Conservation (phyloP, 805 yeast species). For the Ogataea nitratoaversa region DNA sequence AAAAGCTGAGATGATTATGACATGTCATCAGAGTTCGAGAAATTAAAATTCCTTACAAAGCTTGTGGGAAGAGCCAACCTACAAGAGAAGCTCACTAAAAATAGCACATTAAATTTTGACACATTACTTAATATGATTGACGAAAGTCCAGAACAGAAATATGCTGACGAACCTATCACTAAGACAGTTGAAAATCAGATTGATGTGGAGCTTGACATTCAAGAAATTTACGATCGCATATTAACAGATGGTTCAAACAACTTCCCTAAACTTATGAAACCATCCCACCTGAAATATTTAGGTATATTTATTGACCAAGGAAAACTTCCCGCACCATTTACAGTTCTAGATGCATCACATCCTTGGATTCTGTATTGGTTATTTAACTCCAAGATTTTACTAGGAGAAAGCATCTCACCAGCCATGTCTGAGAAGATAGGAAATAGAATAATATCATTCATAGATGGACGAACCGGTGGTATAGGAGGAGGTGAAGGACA, state of each 20-base stretch:
- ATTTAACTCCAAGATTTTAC: conserved; percentile 45
- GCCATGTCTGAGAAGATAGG: conserved; percentile 22
- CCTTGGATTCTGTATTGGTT: conserved; percentile 92
- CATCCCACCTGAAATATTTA: conserved; percentile 42
- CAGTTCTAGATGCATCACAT: conserved; percentile 78
- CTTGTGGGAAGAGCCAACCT: neutral
- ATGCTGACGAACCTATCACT: conserved; percentile 23
- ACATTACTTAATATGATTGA: conserved; percentile 23
- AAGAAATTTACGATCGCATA: conserved; percentile 28
- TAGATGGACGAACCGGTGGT: conserved; percentile 48
- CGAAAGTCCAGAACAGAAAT: conserved; percentile 8
- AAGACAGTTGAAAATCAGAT: conserved; percentile 36
- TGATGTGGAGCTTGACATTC: conserved; percentile 34
- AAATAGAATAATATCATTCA: conserved; percentile 26
- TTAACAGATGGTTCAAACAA: conserved; percentile 28
- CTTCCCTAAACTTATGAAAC: conserved; percentile 26
- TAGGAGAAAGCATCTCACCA: conserved; percentile 32
- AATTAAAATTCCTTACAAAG: conserved; percentile 3
- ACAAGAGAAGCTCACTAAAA: neutral
- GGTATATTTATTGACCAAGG: conserved; percentile 34
- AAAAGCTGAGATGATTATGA: neutral
- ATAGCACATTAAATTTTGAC: conserved; percentile 18
- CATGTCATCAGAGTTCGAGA: conserved; percentile 6
- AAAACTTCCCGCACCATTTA: conserved; percentile 48
- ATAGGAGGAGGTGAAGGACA: conserved; percentile 86